Percentiles rank a stretch among this genome's conserved stretches.
phyloP scores from a whole-genome alignment of 495 filamentous ascomycete genomes.

The Aspergillus baeticus region DNA sequence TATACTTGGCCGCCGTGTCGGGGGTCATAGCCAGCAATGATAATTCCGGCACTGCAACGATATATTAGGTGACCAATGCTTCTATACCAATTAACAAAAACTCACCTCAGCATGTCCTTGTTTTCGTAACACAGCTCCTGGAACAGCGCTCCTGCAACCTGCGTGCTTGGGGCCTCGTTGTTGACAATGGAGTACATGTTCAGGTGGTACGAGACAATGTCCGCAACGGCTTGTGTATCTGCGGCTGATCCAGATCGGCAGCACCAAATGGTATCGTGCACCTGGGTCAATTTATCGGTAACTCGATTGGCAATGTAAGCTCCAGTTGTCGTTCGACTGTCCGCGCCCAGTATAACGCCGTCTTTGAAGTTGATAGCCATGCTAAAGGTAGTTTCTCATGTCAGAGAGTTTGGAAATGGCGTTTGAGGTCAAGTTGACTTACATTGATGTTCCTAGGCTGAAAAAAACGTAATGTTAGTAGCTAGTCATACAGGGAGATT shows the following conservation, averaged over 20 bases:
- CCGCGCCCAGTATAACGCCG: slow-evolving; percentile 93
- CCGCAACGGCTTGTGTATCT: slow-evolving; percentile 95
- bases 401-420: slow-evolving; percentile 6
- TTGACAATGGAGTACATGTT: slow-evolving; percentile 88
- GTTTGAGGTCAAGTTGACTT: slow-evolving; percentile 34
- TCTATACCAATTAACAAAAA: not conserved
- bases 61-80: slow-evolving; percentile 22
- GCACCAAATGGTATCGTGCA: slow-evolving; percentile 99
- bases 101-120: slow-evolving; percentile 84
- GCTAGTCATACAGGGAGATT: slow-evolving; percentile 2
- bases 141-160: slow-evolving; percentile 90
- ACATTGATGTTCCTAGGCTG: slow-evolving; percentile 96
- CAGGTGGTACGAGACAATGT: slow-evolving; percentile 95
- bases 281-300: slow-evolving; percentile 97
- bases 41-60: slow-evolving; percentile 77
- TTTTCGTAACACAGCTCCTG: slow-evolving; percentile 97
- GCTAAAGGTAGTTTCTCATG: slow-evolving; percentile 22
- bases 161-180: slow-evolving; percentile 84
- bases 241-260: slow-evolving; percentile 95
- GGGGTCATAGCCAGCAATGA: slow-evolving; percentile 94
- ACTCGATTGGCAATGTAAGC: slow-evolving; percentile 99
- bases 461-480: slow-evolving; percentile 30
- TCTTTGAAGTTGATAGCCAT: slow-evolving; percentile 94
- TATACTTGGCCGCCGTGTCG: slow-evolving; percentile 95
- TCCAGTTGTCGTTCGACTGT: slow-evolving; percentile 97